Evolutionary conservation across 345 rosid species (phyloP).

Genomic region (Lepidium africanum): DNA sequence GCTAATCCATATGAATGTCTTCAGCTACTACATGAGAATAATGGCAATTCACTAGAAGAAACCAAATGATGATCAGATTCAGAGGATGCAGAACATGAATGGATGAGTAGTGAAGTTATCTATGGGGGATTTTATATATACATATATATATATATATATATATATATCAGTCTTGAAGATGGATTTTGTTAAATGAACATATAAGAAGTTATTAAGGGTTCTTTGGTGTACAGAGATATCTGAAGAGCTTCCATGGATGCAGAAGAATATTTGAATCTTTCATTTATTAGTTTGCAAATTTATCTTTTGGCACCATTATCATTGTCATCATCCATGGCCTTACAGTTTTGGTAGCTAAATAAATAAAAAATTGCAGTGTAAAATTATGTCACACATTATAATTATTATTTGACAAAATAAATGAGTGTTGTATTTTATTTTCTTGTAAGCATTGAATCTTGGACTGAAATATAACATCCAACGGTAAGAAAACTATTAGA

Average conservation of each 20-base stretch:
- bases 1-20: slow-evolving; percentile 95
- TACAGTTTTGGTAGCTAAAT: slow-evolving; percentile 28
- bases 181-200: background rate
- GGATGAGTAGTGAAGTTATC: background rate
- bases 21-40: slow-evolving; percentile 35
- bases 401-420: background rate
- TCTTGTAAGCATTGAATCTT: background rate
- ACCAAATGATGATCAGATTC: background rate
- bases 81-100: slow-evolving; percentile 15
- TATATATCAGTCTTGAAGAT: slow-evolving; percentile 10
- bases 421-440: background rate
- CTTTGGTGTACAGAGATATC: slow-evolving; percentile 23
- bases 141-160: too few relatives aligned
- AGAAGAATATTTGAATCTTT: slow-evolving; percentile 2
- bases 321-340: background rate
- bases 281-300: background rate
- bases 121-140: background rate
- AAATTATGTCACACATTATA: slow-evolving; percentile 10
- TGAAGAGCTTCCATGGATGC: slow-evolving; percentile 7
- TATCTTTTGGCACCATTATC: background rate
- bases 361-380: background rate
- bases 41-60: slow-evolving; percentile 12
- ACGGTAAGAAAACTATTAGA: background rate
- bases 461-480: background rate
- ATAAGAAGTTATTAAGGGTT: slow-evolving; percentile 10